Base-by-base conservation (phyloP, 495 filamentous ascomycete species). In the Xylaria nigripes region DNA sequence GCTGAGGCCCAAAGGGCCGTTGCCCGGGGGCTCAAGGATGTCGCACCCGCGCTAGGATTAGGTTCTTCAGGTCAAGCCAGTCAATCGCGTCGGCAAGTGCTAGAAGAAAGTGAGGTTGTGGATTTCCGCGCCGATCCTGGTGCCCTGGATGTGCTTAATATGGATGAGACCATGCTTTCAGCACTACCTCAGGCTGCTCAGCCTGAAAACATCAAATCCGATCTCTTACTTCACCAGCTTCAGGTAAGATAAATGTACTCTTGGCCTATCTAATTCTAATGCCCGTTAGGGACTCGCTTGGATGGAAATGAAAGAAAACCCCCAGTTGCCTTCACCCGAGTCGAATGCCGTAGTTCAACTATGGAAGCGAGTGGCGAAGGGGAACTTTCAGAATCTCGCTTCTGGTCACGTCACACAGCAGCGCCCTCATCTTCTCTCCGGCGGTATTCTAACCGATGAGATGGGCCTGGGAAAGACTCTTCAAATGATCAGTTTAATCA, bases 401-500 rank as follows among this genome's bases (percentile, higher is more conserved):
- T 92, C 90, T 2, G 84, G 86, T 56, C 91, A 81, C 61, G 77
- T 82, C 0, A 81, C 78, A 2, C 64, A 64, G 1, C 66, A 63
- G 4, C 66, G 71, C 2, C 89, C 90, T 0, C 59, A 63, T 3
- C 72, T 96, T 18, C 80, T 86, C 1, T 87, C 83, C 58, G 92
- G 91, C 42, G 91, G 90, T 30, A 87, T 96, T 29, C 73, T 95
- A 12, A 89, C 89, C 22, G 91, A 96, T 66, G 91, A 96, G 58
- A 96, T 96, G 91, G 91, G 91, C 3, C 72, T 96, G 6, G 91
- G 91, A 13, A 96, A 97, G 69, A 96, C 91, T 1, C 76, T 96
- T 6, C 87, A 95, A 66, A 80, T 89, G 36, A 93, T 96, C 52
- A 85, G 87, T 48, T 64, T 95, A 25, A 86, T 96, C 40, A 68